These are phyloP conservation scores for Volvox reticuliferus DNA, from an alignment of 139 green algal species.

Conservation along the genomic window DNA sequence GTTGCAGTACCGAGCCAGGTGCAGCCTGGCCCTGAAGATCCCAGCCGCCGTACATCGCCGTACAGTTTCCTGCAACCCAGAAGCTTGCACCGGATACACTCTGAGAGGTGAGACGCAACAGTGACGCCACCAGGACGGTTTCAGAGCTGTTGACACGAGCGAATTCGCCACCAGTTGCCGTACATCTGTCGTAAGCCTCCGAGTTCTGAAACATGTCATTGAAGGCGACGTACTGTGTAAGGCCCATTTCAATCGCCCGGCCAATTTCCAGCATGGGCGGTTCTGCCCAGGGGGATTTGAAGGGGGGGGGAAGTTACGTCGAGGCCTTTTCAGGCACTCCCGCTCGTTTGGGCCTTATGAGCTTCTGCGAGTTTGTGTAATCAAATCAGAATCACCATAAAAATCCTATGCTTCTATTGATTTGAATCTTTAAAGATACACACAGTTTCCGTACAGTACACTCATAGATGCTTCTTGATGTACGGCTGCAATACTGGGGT, in stretches of 20 bases:
- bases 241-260: not conserved
- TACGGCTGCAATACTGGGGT: no score
- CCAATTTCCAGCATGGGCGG: not conserved
- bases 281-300: not conserved
- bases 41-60: constrained; percentile 29
- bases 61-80: not conserved
- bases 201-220: not conserved
- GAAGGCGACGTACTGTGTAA: not conserved
- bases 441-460: no score
- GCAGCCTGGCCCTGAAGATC: not conserved
- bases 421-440: no score
- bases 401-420: no score
- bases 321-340: no score
- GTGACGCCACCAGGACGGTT: not conserved
- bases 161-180: not conserved
- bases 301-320: no score
- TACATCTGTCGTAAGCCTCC: constrained; percentile 19
- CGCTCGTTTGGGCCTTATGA: no score
- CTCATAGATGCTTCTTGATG: no score
- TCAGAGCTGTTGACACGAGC: not conserved
- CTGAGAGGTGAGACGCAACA: not conserved
- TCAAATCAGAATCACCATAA: no score
- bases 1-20: not conserved
- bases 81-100: not conserved
- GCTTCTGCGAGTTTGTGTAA: no score